These are phyloP conservation scores for Diutina siamensis DNA, from an alignment of 1,139 yeast genomes.

Conservation along the genomic window DNA sequence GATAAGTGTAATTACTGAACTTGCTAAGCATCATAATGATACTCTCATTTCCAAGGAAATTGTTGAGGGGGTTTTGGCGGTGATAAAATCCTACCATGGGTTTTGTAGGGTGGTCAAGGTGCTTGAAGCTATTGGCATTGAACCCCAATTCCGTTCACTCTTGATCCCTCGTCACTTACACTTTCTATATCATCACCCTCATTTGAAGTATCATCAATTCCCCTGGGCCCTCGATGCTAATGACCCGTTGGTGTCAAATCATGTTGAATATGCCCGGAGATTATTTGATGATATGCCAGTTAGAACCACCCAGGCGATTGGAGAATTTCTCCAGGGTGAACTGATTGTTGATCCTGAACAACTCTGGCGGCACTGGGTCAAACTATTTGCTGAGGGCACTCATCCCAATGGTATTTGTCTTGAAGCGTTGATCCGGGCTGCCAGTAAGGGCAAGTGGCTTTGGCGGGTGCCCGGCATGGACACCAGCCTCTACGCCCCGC, in stretches of 20 bases:
- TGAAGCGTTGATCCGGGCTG: constrained; percentile 31
- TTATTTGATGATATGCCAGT: neutral
- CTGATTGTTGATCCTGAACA: constrained; percentile 24
- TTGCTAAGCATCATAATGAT: constrained; percentile 14
- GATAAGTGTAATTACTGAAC: constrained; percentile 16
- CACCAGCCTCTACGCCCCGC: constrained; percentile 41
- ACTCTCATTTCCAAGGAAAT: constrained; percentile 23
- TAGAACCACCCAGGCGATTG: constrained; percentile 20
- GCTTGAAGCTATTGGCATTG: constrained; percentile 6
- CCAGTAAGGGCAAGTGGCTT: constrained; percentile 13
- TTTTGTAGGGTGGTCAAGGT: constrained; percentile 14
- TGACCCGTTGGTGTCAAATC: neutral
- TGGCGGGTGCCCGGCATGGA: constrained; percentile 22
- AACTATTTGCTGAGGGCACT: constrained; percentile 8
- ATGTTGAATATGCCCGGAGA: neutral
- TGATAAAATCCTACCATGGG: constrained; percentile 15
- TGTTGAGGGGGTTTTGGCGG: constrained; percentile 18
- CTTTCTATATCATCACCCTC: neutral
- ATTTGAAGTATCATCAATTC: neutral
- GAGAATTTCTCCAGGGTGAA: constrained; percentile 36
- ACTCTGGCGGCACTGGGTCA: neutral
- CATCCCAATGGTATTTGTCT: constrained; percentile 29
- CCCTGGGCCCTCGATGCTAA: neutral
- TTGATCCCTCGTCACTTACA: neutral
- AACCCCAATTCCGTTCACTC: neutral